Evolutionary conservation across 2,329 filamentous ascomycete species (phyloP), one percentile per base, ranked within the genome.

Genomic region (Escovopsis sp.): DNA sequence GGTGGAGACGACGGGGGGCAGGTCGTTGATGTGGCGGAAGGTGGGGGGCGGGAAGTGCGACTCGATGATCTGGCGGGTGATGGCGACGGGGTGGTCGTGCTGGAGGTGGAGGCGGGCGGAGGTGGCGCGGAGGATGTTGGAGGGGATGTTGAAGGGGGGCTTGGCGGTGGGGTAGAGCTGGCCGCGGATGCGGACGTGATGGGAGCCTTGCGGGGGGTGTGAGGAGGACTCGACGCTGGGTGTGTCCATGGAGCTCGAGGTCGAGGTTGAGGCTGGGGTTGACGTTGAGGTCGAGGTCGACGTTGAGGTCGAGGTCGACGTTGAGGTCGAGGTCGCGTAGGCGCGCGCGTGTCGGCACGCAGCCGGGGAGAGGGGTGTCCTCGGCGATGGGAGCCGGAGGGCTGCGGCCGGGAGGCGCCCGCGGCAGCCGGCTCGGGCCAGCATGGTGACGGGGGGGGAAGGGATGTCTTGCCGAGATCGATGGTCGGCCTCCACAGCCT

Each of bases 41-140:
- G 69, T 72, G 1, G 80, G 73, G 3, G 54, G 53, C 1, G 84
- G 77, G 54, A 96, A 98, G 42, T 79, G 77, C 36, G 83, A 85
- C 62, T 96, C 83, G 51, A 98, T 92, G 42, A 98, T 79, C 48
- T 86, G 75, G 27, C 90, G 77, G 10, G 90, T 96, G 49, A 96
- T 93, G 45, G 73, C 75, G 26, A 98, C 68, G 17, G 90, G 90
- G 52, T 98, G 90, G 57, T 94, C 78, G 41, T 78, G 72, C 51
- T 90, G 76, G n/a, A 93, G 70, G 57, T 98, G 90, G n/a, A 98
- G 68, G 36, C 72, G 76, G 41, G 85, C 79, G 32, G 76, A 69
- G 33, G 92, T 70, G 38, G 82, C 75, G 16, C 75, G 65, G 33
- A 86, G 62, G 42, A 98, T 87, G 37, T 77, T 79, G 18, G 70